A percentile compares a stretch with the other conserved stretches of the same genome.
Evolutionary conservation across 768 basidiomycete genomes (phyloP).

Genomic region (Tulasnella sp.): DNA sequence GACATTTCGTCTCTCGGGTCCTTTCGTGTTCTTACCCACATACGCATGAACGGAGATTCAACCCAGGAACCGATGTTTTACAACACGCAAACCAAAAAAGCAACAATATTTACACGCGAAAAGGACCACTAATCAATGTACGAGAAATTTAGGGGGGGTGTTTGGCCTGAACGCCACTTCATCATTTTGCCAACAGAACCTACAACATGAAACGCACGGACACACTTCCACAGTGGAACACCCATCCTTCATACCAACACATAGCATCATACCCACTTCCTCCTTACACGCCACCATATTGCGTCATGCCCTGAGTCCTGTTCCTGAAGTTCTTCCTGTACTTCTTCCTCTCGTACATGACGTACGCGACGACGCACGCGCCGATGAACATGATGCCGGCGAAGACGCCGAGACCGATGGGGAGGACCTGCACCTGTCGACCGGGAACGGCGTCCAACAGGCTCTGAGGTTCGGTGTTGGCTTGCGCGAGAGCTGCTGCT

Average conservation of each 20-base stretch:
- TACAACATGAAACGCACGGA: background rate
- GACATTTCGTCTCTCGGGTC: no score
- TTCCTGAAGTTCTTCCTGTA: constrained; percentile 35
- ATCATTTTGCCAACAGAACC: background rate
- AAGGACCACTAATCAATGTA: background rate
- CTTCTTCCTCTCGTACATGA: constrained; percentile 37
- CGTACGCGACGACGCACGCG: constrained; percentile 36
- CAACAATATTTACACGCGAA: constrained; percentile 1
- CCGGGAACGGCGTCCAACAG: constrained; percentile 27
- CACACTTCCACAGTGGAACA: constrained; percentile 1
- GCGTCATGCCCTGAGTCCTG: background rate
- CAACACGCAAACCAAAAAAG: background rate
- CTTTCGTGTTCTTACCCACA: no score
- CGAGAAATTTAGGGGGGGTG: background rate
- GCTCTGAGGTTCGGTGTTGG: background rate
- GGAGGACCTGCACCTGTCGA: constrained; percentile 27
- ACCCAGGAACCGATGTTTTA: background rate
- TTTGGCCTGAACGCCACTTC: background rate
- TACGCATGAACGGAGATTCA: no score
- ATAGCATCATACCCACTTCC: background rate
- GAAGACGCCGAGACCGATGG: constrained; percentile 34
- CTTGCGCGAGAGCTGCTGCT: background rate
- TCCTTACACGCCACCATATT: background rate
- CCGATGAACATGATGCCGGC: constrained; percentile 36
- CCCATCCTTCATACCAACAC: background rate